Evolutionary conservation across 2,329 filamentous ascomycete genomes (phyloP), one percentile per base, ranked within the genome.

Genomic region (Ceratocystis cacaofunesta): DNA sequence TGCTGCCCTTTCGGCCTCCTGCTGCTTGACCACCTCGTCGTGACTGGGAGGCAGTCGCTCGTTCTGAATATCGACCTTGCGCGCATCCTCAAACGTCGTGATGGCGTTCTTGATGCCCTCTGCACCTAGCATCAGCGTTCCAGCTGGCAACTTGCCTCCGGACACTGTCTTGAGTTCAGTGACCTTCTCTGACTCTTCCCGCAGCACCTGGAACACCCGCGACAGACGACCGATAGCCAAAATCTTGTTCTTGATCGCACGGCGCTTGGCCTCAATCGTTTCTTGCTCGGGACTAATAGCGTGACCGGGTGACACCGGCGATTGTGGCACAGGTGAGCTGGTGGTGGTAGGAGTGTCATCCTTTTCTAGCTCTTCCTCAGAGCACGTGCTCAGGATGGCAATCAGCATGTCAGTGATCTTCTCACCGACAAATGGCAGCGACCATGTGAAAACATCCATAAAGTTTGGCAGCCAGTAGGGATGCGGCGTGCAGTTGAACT

Each of bases 381-480:
- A 96, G 79, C 92, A 97, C 19, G 90, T 97, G 79, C 95, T 96
- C 71, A 99, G 81, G 72, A 99, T 99, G 52, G 92, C 92, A 74
- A 99, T 96, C 70, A 99, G 85, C 94, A 99, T 99, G 73, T 99
- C 94, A 19, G 94, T 97, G 73, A 99, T 92, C 82, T 99, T 99
- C 77, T 99, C 94, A 68, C 94, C 92, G 28, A 99, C 94, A 76
- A 99, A 99, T 0, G 94, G 94, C 68, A 99, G 81, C 43, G 94
- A 99, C 94, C 94, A 99, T n/a, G 94, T 99, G 74, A 99, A 99
- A 69, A 99, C 94, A 73, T 99, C 94, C 94, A 99, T 99, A 74
- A 99, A 99, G 79, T 99, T 99, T 65, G 94, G 94, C 61, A 99
- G 84, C 94, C 94, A 99, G 80, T 99, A 99, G 5, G 94, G 94